Evolutionary conservation across 139 green algal genomes (phyloP).

Genomic region (Chlorella ohadii): DNA sequence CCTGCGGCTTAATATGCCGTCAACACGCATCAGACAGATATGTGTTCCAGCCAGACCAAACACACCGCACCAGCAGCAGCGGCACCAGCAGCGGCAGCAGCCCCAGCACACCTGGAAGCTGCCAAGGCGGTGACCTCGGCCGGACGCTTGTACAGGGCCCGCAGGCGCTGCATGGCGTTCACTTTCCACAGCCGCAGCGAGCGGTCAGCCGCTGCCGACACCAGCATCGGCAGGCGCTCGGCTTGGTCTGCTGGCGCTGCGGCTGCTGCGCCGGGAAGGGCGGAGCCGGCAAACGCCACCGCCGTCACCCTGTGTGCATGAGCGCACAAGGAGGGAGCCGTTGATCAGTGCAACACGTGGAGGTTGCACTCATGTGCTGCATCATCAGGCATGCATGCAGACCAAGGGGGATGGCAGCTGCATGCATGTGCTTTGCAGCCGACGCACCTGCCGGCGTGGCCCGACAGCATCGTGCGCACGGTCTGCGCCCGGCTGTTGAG

Average conservation of each 20-base stretch:
- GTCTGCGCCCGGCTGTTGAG: not conserved
- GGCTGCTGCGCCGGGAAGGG: not conserved
- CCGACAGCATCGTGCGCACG: constrained; percentile 34
- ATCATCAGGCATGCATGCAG: no score
- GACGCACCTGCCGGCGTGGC: constrained; percentile 37
- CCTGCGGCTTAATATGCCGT: no score
- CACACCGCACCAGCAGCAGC: no score
- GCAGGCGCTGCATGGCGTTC: not conserved
- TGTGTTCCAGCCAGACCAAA: no score
- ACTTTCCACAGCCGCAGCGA: constrained; percentile 34
- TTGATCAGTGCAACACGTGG: no score
- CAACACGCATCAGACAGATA: no score
- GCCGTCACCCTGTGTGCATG: constrained; percentile 36
- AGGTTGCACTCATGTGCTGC: no score
- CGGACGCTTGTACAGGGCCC: constrained; percentile 38
- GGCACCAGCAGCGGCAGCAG: no score
- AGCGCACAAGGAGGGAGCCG: not conserved
- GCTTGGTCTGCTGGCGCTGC: not conserved
- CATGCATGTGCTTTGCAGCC: not conserved
- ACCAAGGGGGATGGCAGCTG: no score
- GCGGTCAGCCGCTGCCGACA: not conserved
- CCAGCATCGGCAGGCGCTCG: constrained; percentile 10
- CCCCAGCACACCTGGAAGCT: not conserved
- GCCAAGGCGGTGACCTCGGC: constrained; percentile 39
- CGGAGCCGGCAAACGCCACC: constrained; percentile 18